phyloP scores from a whole-genome alignment of 306 rosid species.

The Lotus japonicus region DNA sequence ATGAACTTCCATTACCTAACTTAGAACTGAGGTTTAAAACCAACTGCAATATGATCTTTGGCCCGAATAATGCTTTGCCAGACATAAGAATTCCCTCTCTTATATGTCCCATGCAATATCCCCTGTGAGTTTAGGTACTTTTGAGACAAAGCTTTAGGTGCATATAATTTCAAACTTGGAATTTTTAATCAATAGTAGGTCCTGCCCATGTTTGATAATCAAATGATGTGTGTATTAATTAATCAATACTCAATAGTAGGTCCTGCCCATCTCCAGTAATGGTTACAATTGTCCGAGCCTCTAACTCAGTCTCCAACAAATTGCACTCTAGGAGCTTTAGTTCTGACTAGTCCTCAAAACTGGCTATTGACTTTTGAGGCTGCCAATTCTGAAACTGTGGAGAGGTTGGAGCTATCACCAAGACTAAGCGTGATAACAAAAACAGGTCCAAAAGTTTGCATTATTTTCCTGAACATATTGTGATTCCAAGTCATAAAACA shows the following conservation, averaged over 20 bases:
- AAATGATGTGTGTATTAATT: too few relatives aligned
- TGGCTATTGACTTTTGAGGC: slow-evolving; percentile 9
- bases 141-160: slow-evolving; percentile 14
- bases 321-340: slow-evolving; percentile 2
- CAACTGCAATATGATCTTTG: too few relatives aligned
- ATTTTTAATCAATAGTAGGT: slow-evolving; percentile 2
- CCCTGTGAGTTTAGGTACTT: too few relatives aligned
- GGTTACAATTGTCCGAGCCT: slow-evolving; percentile 33
- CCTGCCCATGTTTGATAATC: neutral
- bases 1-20: too few relatives aligned
- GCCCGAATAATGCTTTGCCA: too few relatives aligned
- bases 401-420: slow-evolving; percentile 20
- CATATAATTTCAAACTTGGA: slow-evolving; percentile 9
- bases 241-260: too few relatives aligned
- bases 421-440: neutral
- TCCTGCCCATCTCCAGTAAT: slow-evolving; percentile 8
- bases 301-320: slow-evolving; percentile 12
- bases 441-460: slow-evolving; percentile 37
- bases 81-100: too few relatives aligned
- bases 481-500: slow-evolving; percentile 10
- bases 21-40: too few relatives aligned
- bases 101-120: too few relatives aligned
- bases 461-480: slow-evolving; percentile 17
- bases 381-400: slow-evolving; percentile 16
- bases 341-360: slow-evolving; percentile 19